Evolutionary conservation across 495 filamentous ascomycete species (phyloP).

Genomic region (Xylona heveae): DNA sequence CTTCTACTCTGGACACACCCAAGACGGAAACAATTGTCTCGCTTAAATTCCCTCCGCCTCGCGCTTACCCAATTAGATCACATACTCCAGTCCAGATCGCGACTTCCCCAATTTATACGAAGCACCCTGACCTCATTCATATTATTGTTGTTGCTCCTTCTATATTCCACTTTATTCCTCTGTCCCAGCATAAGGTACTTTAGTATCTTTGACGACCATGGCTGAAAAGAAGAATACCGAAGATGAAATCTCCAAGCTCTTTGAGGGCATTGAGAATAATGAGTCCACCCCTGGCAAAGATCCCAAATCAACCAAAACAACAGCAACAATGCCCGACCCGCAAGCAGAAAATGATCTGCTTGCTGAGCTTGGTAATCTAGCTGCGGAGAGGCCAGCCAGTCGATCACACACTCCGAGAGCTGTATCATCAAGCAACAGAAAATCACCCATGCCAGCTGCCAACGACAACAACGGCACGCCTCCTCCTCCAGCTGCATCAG

Average conservation of each 20-base stretch:
- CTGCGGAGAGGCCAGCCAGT: conserved; percentile 38
- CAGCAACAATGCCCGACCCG: conserved; percentile 20
- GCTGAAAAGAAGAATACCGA: conserved; percentile 23
- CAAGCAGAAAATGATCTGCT: conserved; percentile 46
- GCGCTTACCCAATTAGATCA: too few species aligned
- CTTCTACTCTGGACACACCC: neutral
- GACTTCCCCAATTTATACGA: too few species aligned
- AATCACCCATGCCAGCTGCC: too few species aligned
- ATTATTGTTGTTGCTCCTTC: too few species aligned
- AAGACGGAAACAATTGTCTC: neutral
- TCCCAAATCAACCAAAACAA: conserved; percentile 19
- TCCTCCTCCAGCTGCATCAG: conserved; percentile 34
- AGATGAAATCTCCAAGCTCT: conserved; percentile 66
- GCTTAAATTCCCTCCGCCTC: too few species aligned
- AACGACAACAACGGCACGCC: too few species aligned
- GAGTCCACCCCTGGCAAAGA: conserved; percentile 23
- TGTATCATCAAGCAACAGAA: too few species aligned
- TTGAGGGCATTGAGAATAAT: conserved; percentile 44
- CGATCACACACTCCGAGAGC: conserved; percentile 70
- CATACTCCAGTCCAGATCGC: too few species aligned
- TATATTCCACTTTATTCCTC: too few species aligned
- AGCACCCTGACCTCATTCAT: too few species aligned
- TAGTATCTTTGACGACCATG: neutral
- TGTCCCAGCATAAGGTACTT: too few species aligned
- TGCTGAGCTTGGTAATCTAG: conserved; percentile 66